A percentile compares a stretch with the other conserved stretches of the same genome.
Evolutionary conservation across 2,329 filamentous ascomycete genomes (phyloP).

Genomic region (Botrytis porri): DNA sequence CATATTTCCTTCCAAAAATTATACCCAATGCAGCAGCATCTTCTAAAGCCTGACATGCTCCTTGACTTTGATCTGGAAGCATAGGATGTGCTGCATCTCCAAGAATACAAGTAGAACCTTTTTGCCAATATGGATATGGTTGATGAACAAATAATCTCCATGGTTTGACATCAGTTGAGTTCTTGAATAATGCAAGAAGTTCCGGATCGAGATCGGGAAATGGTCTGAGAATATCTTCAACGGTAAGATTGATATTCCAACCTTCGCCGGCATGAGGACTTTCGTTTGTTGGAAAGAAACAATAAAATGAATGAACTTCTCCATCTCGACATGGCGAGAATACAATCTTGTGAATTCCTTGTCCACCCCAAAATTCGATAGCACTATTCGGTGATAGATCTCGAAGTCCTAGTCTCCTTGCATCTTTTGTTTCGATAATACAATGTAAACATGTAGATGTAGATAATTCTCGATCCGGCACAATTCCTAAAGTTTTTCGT

Average conservation of each 20-base stretch:
- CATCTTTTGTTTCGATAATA: slow-evolving; percentile 36
- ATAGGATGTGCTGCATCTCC: slow-evolving; percentile 67
- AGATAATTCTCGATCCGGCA: slow-evolving; percentile 38
- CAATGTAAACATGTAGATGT: slow-evolving; percentile 42
- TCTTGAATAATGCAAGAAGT: slow-evolving; percentile 30
- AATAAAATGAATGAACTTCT: slow-evolving; percentile 42
- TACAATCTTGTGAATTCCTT: slow-evolving; percentile 43
- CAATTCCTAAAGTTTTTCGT: slow-evolving; percentile 57
- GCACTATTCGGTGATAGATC: slow-evolving; percentile 31
- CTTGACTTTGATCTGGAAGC: slow-evolving; percentile 67
- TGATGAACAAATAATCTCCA: slow-evolving; percentile 46
- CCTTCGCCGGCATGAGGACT: slow-evolving; percentile 33
- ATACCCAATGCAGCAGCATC: slow-evolving; percentile 40
- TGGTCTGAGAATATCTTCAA: slow-evolving; percentile 58
- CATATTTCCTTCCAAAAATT: slow-evolving; percentile 30
- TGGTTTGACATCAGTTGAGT: slow-evolving; percentile 36
- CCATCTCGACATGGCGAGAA: slow-evolving; percentile 41
- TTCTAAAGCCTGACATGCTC: slow-evolving; percentile 48
- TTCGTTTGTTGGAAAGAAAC: slow-evolving; percentile 38
- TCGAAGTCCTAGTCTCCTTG: slow-evolving; percentile 28
- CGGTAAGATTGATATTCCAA: slow-evolving; percentile 37
- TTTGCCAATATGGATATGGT: slow-evolving; percentile 56
- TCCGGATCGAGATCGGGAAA: slow-evolving; percentile 56
- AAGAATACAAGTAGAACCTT: slow-evolving; percentile 52
- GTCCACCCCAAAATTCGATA: slow-evolving; percentile 40